These are phyloP conservation scores for Pulveroboletus ravenelii DNA, from an alignment of 768 basidiomycete species.

Conservation along the genomic window DNA sequence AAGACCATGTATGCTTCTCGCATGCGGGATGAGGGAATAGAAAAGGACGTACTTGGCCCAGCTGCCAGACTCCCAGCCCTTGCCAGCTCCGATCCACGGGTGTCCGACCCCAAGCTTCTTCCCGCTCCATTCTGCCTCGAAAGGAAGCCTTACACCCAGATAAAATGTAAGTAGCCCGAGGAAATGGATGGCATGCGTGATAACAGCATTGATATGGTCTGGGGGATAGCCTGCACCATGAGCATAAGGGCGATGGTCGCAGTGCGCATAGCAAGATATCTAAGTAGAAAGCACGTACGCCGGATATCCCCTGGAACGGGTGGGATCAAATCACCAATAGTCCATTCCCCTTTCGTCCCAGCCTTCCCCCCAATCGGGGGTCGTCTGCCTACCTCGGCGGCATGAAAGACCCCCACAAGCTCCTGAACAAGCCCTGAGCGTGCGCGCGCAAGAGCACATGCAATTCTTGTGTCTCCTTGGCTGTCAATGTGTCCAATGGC, in stretches of 20 bases:
- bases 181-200: constrained; percentile 79
- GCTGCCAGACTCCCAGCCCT: constrained; percentile 61
- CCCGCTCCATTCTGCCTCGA: constrained; percentile 69
- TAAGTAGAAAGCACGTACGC: constrained; percentile 38
- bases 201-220: constrained; percentile 82
- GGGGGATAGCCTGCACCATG: constrained; percentile 62
- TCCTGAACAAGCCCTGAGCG: constrained; percentile 75
- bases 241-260: background rate
- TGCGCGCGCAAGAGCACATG: constrained; percentile 54
- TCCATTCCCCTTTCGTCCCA: constrained; percentile 80
- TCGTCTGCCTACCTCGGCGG: constrained; percentile 75
- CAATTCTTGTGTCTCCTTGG: constrained; percentile 47
- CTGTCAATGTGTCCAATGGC: constrained; percentile 19
- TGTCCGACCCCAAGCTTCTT: constrained; percentile 68
- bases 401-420: constrained; percentile 78
- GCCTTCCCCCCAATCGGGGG: constrained; percentile 72
- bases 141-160: constrained; percentile 78
- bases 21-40: background rate
- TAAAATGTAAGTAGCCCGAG: constrained; percentile 76
- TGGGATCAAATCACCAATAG: constrained; percentile 71
- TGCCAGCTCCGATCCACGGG: constrained; percentile 70
- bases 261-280: background rate
- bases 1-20: background rate
- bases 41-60: constrained; percentile 56
- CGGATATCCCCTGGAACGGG: constrained; percentile 83